A percentile compares a stretch with the other conserved stretches of the same genome.
phyloP scores from a whole-genome alignment of 768 basidiomycete genomes.

The Trametes gibbosa region DNA sequence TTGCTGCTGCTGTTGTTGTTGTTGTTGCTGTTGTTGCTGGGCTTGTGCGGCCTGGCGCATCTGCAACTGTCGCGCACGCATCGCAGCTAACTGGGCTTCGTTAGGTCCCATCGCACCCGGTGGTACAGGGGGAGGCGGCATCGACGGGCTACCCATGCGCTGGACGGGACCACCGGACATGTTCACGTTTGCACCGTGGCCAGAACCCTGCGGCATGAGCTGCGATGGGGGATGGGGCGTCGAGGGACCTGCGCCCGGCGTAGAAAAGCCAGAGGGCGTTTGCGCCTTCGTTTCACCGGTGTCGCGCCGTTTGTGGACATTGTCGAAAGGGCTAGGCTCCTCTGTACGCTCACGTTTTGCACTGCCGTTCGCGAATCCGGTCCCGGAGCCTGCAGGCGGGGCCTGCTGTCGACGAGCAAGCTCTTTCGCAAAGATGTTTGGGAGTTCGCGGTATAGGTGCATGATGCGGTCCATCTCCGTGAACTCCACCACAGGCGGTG shows the following conservation, averaged over 20 bases:
- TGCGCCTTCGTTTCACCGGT: constrained; percentile 58
- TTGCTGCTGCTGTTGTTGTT: too few relatives aligned
- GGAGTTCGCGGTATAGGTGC: constrained; percentile 61
- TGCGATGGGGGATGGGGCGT: constrained; percentile 20
- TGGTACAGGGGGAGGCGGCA: constrained; percentile 32
- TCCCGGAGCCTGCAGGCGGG: not conserved
- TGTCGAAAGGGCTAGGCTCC: constrained; percentile 37
- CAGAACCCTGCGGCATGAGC: not conserved
- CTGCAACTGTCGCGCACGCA: constrained; percentile 33
- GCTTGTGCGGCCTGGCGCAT: constrained; percentile 31
- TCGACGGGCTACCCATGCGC: constrained; percentile 23
- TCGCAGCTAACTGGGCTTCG: constrained; percentile 33
- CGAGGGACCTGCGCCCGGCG: constrained; percentile 11
- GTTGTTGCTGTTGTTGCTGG: constrained; percentile 19
- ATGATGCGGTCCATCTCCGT: constrained; percentile 57
- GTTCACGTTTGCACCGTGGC: not conserved
- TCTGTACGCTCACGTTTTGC: constrained; percentile 66
- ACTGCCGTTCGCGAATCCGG: constrained; percentile 16
- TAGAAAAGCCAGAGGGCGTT: constrained; percentile 29
- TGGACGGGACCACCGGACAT: constrained; percentile 8
- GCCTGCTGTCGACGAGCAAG: constrained; percentile 27
- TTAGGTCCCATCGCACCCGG: constrained; percentile 24
- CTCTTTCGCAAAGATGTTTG: constrained; percentile 55
- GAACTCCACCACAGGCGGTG: constrained; percentile 51
- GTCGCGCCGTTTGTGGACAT: constrained; percentile 63